Percentiles rank a stretch among this genome's conserved stretches.
Evolutionary conservation across 805 yeast genomes (phyloP).

Genomic region (Ogataea salicorniae): DNA sequence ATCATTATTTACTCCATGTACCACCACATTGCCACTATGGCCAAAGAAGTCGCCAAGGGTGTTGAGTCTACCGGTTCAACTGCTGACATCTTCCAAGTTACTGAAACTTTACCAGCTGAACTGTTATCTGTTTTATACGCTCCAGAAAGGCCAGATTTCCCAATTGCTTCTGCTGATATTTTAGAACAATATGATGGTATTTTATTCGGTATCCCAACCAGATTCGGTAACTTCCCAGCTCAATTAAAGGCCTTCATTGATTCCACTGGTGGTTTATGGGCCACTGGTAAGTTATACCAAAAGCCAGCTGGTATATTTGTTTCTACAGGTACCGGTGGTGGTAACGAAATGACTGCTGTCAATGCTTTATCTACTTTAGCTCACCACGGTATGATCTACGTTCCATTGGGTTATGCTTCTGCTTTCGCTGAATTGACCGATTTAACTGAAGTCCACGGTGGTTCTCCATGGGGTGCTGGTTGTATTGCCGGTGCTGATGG

Average conservation of each 20-base stretch:
- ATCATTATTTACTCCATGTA: constrained; percentile 67
- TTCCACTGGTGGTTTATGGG: constrained; percentile 78
- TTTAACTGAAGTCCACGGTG: constrained; percentile 69
- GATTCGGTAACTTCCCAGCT: constrained; percentile 79
- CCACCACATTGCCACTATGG: constrained; percentile 70
- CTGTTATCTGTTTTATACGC: constrained; percentile 55
- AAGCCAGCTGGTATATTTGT: constrained; percentile 73
- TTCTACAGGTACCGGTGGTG: constrained; percentile 80
- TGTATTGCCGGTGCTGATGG: constrained; percentile 75
- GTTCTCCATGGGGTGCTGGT: constrained; percentile 88
- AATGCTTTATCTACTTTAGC: constrained; percentile 60
- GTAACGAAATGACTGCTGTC: constrained; percentile 70
- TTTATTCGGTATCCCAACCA: constrained; percentile 82
- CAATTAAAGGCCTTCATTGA: constrained; percentile 79
- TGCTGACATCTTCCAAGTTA: constrained; percentile 69
- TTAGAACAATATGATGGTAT: constrained; percentile 70
- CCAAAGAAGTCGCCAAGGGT: constrained; percentile 66
- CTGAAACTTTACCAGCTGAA: constrained; percentile 67
- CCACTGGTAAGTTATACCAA: constrained; percentile 62
- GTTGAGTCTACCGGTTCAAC: constrained; percentile 61
- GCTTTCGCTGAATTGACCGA: constrained; percentile 50
- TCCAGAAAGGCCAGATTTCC: constrained; percentile 58
- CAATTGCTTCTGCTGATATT: constrained; percentile 58
- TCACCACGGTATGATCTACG: constrained; percentile 77
- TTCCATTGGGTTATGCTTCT: constrained; percentile 72